Evolutionary conservation across 257 asterid genomes (phyloP), one percentile per base, ranked within the genome.

Genomic region (Nicotiana attenuata): DNA sequence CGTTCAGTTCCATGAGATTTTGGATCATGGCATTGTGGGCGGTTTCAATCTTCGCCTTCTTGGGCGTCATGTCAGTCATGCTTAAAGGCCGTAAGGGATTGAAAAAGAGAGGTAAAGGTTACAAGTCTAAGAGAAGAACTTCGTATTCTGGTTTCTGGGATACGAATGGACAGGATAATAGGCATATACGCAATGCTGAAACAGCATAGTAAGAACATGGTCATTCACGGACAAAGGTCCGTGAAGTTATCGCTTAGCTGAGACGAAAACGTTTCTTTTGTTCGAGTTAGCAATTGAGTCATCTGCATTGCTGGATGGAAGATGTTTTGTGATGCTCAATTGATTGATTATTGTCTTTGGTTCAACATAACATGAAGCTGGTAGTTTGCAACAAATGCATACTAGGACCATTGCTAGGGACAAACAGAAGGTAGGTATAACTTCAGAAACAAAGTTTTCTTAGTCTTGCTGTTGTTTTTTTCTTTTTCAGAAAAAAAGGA

Each of bases 21-120:
- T 82, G 85, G 85, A 82, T 82, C 69, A 82, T 82, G 67, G 78
- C 26, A 2, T 19, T 82, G 55, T 82, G 85, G 85, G 85, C 67
- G 0, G 28, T 82, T 24, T 76, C 85, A 31, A 76, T 82, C 8
- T 31, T 63, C 7, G 82, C 41, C 63, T 82, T 82, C 59, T n/a
- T 82, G 35, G 82, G 57, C 4, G 76, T 82, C 20, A 82, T 82
- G 85, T 76, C 38, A 7, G 53, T 69, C 7, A 24, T 76, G 77
- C 31, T 82, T 76, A 75, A 8, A 52, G 77, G 78, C 10, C 81
- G 85, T 38, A 82, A 28, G 35, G 82, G 78, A 20, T n/a, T 45
- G 82, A 76, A 82, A 76, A 82, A 66, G 20, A 82, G 68, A 55
- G 78, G 57, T 28, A 76, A 66, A 64, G 69, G 52, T 45, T 19